A percentile compares a stretch with the other conserved stretches of the same genome.
Evolutionary conservation across 805 yeast genomes (phyloP).

Genomic region (Kazachstania martiniae): DNA sequence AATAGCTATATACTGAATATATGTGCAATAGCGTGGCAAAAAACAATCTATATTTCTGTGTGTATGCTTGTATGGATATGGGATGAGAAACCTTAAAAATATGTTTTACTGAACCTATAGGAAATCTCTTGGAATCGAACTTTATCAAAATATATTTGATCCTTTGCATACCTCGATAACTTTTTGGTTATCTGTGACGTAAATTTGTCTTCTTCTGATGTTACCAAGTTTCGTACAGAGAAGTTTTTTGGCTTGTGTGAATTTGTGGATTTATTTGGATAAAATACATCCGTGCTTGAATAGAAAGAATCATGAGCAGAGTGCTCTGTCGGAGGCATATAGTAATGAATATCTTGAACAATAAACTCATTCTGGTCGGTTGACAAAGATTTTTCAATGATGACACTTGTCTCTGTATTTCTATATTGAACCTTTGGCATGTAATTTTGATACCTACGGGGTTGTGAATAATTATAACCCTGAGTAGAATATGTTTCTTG

Average conservation of each 20-base stretch:
- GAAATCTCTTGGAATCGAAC: constrained; percentile 27
- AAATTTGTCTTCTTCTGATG: constrained; percentile 1
- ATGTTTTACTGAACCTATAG: constrained; percentile 25
- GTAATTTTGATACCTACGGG: not conserved
- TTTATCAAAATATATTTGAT: constrained; percentile 24
- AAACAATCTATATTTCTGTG: too few relatives aligned
- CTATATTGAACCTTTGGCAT: not conserved
- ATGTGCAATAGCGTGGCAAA: too few relatives aligned
- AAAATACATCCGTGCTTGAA: not conserved
- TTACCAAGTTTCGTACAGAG: not conserved
- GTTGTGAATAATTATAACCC: not conserved
- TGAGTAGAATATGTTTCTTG: not conserved
- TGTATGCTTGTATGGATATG: too few relatives aligned
- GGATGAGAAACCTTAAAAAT: constrained; percentile 10
- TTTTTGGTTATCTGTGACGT: constrained; percentile 2
- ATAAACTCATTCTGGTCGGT: not conserved
- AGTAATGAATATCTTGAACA: not conserved
- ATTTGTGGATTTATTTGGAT: not conserved
- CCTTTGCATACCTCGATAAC: constrained; percentile 3
- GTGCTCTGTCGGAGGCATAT: too few relatives aligned
- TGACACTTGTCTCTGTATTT: not conserved
- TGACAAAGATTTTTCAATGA: not conserved
- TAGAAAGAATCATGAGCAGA: not conserved
- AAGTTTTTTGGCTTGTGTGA: not conserved
- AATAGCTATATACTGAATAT: too few relatives aligned